Conservation (phyloP, 78 protist genomes). For the Chrysochromulina tobinii region DNA sequence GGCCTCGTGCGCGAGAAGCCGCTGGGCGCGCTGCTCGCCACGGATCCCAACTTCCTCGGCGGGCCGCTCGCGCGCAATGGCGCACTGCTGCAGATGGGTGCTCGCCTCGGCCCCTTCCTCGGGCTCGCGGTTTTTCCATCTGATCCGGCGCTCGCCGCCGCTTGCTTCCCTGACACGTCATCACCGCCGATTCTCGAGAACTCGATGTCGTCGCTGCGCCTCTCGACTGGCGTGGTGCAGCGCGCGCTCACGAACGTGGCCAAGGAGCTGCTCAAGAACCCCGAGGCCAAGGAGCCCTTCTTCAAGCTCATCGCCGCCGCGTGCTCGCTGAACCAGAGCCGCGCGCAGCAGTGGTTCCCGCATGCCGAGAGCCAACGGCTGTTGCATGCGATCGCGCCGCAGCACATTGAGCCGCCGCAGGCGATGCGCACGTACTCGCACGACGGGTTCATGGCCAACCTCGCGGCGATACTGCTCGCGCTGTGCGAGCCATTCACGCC, state of each 20-base stretch:
- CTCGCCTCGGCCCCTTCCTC: constrained; percentile 1
- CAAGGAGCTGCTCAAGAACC: background rate
- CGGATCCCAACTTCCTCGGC: background rate
- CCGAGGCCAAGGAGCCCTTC: background rate
- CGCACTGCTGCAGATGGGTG: background rate
- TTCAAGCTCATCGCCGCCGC: background rate
- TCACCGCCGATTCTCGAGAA: background rate
- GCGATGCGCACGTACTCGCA: background rate
- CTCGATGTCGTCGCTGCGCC: background rate
- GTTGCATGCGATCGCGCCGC: background rate
- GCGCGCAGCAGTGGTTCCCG: background rate
- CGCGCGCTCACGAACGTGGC: background rate
- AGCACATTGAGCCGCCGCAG: background rate
- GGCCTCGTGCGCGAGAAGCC: background rate
- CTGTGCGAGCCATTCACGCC: constrained; percentile 24
- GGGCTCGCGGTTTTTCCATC: background rate
- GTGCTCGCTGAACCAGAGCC: background rate
- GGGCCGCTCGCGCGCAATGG: background rate
- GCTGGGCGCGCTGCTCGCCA: background rate
- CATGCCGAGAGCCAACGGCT: background rate
- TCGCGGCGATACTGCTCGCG: background rate
- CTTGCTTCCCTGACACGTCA: background rate
- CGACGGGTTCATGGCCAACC: background rate
- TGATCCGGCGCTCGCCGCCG: background rate
- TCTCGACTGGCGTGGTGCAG: background rate